A percentile compares a stretch with the other conserved stretches of the same genome.
phyloP scores from a whole-genome alignment of 148 eudicot genomes.

The Rhododendron simsii region DNA sequence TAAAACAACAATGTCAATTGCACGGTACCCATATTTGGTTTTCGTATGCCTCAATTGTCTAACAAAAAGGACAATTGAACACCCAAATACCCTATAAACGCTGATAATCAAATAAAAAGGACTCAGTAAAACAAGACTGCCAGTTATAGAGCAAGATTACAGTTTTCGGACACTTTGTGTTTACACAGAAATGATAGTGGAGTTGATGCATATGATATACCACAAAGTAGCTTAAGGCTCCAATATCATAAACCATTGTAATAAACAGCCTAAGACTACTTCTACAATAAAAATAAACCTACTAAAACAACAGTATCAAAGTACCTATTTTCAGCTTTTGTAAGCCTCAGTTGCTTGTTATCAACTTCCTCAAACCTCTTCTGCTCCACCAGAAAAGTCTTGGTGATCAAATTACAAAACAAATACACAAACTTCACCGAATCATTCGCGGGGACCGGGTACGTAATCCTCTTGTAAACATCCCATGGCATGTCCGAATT shows the following conservation, averaged over 20 bases:
- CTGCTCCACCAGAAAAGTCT: slow-evolving; percentile 69
- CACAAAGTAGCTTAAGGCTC: background rate
- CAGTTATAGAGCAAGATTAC: background rate
- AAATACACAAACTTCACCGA: slow-evolving; percentile 87
- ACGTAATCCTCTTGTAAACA: slow-evolving; percentile 55
- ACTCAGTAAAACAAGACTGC: background rate
- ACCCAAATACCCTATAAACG: too few species aligned
- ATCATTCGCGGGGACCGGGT: slow-evolving; percentile 78
- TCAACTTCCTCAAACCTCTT: slow-evolving; percentile 22
- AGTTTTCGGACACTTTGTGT: background rate
- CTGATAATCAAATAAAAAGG: too few species aligned
- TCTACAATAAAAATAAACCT: background rate
- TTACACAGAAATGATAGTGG: background rate
- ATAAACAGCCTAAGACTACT: background rate
- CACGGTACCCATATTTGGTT: background rate
- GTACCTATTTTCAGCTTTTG: background rate
- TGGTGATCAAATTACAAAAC: slow-evolving; percentile 90
- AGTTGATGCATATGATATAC: background rate
- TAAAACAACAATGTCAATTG: background rate
- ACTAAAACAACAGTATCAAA: background rate
- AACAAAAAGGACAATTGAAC: too few species aligned
- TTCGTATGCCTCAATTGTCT: background rate
- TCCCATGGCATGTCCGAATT: slow-evolving; percentile 63
- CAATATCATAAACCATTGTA: background rate
- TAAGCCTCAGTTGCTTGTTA: background rate